Conservation (phyloP, 2,329 filamentous ascomycete species). For the Cladosporium sp. region DNA sequence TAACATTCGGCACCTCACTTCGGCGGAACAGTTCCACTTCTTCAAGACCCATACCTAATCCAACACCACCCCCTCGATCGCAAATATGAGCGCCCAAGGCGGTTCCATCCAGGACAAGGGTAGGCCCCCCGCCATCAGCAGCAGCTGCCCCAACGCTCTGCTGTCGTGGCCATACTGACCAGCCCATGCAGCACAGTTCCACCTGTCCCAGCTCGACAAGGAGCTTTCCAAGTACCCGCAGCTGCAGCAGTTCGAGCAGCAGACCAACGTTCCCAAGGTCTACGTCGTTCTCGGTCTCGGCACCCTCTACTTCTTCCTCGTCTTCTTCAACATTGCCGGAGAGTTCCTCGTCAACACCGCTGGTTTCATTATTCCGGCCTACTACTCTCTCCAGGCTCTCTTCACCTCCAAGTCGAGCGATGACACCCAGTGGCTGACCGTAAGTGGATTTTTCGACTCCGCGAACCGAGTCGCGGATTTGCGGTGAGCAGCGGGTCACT, state of each 20-base stretch:
- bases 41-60: constrained; percentile 5
- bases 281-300: constrained; percentile 72
- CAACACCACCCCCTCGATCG: constrained; percentile 1
- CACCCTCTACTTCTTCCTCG: constrained; percentile 81
- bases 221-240: constrained; percentile 80
- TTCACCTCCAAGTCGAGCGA: constrained; percentile 67
- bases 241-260: constrained; percentile 80
- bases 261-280: constrained; percentile 75
- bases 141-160: constrained; percentile 2
- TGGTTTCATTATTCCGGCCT: constrained; percentile 74
- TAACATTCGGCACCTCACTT: constrained; percentile 2
- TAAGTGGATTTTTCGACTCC: constrained; percentile 25
- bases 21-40: constrained; percentile 8
- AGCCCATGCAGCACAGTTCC: constrained; percentile 38
- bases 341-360: constrained; percentile 83
- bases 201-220: constrained; percentile 73
- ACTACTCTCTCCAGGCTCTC: constrained; percentile 75
- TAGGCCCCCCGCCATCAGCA: constrained; percentile 2
- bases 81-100: constrained; percentile 16
- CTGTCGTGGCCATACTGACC: constrained; percentile 1
- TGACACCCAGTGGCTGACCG: constrained; percentile 72
- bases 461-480: too few species aligned
- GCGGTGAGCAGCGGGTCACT: constrained; percentile 11
- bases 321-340: constrained; percentile 86
- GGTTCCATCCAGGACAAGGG: constrained; percentile 22